Conservation (phyloP, 805 yeast species). For the Maudiozyma turicensis region DNA sequence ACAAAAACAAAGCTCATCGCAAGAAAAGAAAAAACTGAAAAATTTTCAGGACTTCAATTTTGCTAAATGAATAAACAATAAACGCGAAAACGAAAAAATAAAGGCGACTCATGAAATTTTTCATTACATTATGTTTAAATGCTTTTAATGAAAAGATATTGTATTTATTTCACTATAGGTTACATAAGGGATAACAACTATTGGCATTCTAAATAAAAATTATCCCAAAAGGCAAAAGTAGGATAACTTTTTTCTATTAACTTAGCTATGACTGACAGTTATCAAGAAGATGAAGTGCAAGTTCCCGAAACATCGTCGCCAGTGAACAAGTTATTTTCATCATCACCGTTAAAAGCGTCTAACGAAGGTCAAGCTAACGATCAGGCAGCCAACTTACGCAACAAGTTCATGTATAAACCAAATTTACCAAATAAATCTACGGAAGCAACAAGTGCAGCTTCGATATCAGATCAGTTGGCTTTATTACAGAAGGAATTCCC, state of each 20-base stretch:
- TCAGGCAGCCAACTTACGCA: constrained; percentile 24
- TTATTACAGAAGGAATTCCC: constrained; percentile 23
- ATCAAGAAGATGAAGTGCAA: constrained; percentile 29
- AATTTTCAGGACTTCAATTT: too few relatives aligned
- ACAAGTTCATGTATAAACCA: constrained; percentile 35
- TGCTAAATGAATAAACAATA: too few relatives aligned
- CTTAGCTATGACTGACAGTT: constrained; percentile 1
- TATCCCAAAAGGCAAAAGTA: too few relatives aligned
- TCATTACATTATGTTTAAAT: too few relatives aligned
- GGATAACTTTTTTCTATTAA: neutral
- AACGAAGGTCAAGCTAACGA: neutral
- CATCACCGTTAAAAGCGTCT: constrained; percentile 22
- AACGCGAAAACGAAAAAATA: too few relatives aligned
- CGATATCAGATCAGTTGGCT: constrained; percentile 5
- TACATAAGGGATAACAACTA: too few relatives aligned
- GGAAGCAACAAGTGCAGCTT: neutral
- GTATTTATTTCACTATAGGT: too few relatives aligned
- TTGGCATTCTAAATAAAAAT: too few relatives aligned
- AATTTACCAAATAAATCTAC: neutral
- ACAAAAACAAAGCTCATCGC: neutral
- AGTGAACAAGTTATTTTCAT: constrained; percentile 12
- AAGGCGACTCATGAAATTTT: too few relatives aligned
- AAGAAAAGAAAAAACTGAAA: neutral
- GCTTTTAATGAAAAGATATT: too few relatives aligned
- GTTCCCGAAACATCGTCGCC: constrained; percentile 44